These are phyloP conservation scores for Cystobasidium sp. DNA, from an alignment of 1,284 basidiomycete species.

Conservation along the genomic window DNA sequence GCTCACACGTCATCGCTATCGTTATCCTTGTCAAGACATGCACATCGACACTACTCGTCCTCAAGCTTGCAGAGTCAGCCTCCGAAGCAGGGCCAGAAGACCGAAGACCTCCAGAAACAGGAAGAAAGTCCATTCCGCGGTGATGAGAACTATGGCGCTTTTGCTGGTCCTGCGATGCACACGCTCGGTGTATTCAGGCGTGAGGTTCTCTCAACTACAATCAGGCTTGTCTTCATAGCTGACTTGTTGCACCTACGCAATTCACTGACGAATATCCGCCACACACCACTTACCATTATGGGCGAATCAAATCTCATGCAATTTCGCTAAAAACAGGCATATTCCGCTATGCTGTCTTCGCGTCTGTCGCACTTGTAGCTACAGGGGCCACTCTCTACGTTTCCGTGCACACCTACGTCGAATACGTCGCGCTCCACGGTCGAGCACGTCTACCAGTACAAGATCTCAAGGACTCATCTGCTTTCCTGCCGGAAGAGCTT, in stretches of 20 bases:
- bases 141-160: background rate
- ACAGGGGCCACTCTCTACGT: slow-evolving; percentile 41
- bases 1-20: background rate
- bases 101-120: background rate
- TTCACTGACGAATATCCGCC: background rate
- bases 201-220: background rate
- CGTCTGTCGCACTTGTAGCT: slow-evolving; percentile 47
- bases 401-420: slow-evolving; percentile 52
- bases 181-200: slow-evolving; percentile 1
- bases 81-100: background rate
- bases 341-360: slow-evolving; percentile 51
- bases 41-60: background rate
- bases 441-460: background rate
- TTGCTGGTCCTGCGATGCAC: slow-evolving; percentile 13
- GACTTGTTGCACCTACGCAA: background rate
- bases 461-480: slow-evolving; percentile 39
- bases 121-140: background rate
- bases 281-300: background rate
- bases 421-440: slow-evolving; percentile 47
- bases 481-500: slow-evolving; percentile 48
- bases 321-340: slow-evolving; percentile 4
- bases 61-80: background rate
- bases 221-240: background rate
- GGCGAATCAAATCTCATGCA: background rate
- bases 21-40: background rate